Percentiles rank a stretch among this genome's conserved stretches.
Evolutionary conservation across 805 yeast species (phyloP).

Genomic region (Saccharomyces cerevisiae): DNA sequence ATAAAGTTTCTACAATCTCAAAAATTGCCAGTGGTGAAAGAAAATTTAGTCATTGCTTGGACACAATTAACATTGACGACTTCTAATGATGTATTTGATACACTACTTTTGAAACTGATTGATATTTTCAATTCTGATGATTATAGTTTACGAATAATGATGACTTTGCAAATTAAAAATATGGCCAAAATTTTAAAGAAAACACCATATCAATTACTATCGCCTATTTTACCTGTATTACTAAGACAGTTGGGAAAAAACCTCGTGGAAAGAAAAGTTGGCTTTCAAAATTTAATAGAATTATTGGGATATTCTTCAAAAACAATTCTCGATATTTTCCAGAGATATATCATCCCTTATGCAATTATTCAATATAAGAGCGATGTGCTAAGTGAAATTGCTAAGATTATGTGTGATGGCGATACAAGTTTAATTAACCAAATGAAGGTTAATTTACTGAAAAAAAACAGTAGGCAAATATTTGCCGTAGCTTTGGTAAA

Average conservation of each 20-base stretch:
- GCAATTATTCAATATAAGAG: conserved; percentile 57
- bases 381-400: conserved; percentile 42
- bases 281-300: conserved; percentile 54
- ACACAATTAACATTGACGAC: conserved; percentile 55
- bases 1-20: conserved; percentile 36
- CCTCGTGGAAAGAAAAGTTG: conserved; percentile 39
- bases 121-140: conserved; percentile 58
- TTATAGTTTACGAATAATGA: conserved; percentile 51
- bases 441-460: conserved; percentile 17
- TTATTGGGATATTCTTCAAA: conserved; percentile 54
- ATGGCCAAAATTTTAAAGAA: conserved; percentile 48
- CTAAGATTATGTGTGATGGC: conserved; percentile 23
- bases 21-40: conserved; percentile 39
- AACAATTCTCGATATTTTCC: conserved; percentile 60
- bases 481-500: conserved; percentile 30
- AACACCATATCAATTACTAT: conserved; percentile 71
- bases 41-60: conserved; percentile 54
- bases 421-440: conserved; percentile 13
- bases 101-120: conserved; percentile 54
- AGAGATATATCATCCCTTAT: conserved; percentile 67
- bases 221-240: conserved; percentile 71
- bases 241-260: conserved; percentile 55
- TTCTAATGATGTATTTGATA: conserved; percentile 60
- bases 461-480: conserved; percentile 28
- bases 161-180: conserved; percentile 55